Evolutionary conservation across 2,329 filamentous ascomycete genomes (phyloP), one percentile per base, ranked within the genome.

Genomic region (Ophiocordyceps unilateralis): DNA sequence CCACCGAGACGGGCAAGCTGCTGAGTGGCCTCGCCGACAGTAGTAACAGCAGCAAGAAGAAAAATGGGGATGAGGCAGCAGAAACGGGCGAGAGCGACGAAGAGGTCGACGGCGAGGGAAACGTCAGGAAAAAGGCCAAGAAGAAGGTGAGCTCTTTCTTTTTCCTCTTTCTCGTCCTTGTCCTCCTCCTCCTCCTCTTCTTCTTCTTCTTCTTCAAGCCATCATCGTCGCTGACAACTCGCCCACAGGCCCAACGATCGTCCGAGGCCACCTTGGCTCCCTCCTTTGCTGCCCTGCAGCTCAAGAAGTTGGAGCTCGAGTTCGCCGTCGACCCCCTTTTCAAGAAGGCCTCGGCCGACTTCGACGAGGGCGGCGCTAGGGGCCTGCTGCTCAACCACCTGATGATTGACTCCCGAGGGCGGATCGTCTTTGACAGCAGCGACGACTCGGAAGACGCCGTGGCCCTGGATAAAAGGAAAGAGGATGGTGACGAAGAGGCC

Each of bases 371-470:
- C 19, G 91, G 91, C 44, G 91, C 91, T 44, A 98, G 96, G 62
- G 91, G 91, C 19, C 69, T 98, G 37, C 70, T 98, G 19, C 72
- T 98, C 26, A 98, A 98, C 56, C 89, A 98, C 61, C 70, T 98
- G n/a, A 85, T 89, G 56, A 95, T 98, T 49, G 91, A 98, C 60
- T 76, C 77, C 2, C 78, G 86, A 49, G 91, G 91, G 37, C 77
- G 89, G 30, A 98, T 98, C 48, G 88, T 98, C 5, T 98, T 98
- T 56, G 91, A 98, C 63, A 96, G 89, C 65, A 96, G 88, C 55
- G 89, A 98, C 58, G 91, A 96, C 58, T 62, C 73, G 19, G 73
- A 67, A 15, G 75, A 79, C 48, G 65, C 65, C 17, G 58, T 44
- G 51, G 58, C 44, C 14, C 49, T 52, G 6, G 53, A 52, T 17